Base-by-base conservation (phyloP, 306 rosid species). In the Cercis canadensis region DNA sequence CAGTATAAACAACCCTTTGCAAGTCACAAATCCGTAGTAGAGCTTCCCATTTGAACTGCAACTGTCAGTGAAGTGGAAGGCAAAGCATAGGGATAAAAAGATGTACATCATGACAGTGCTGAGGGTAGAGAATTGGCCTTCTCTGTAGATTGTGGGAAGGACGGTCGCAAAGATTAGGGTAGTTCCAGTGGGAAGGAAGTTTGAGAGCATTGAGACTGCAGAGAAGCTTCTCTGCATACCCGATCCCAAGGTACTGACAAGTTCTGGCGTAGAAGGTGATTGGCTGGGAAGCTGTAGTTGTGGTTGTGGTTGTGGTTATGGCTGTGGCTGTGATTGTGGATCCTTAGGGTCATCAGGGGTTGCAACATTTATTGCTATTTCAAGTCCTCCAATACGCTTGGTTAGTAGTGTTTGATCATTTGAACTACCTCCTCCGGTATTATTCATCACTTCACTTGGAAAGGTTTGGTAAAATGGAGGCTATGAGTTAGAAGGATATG, bases 51-150 rank as follows among this genome's bases (percentile, higher is more conserved):
- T 5, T 0, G 5, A 7, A 7, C n/a, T 15, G 4, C 29, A 31
- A 9, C 70, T 65, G 21, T 65, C 70, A 0, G 70, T 46, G 70
- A 65, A 65, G 13, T 17, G 37, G 21, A 21, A 14, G 43, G 29
- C 2, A 17, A 56, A 56, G 41, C 62, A 9, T n/a, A 32, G 6
- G 41, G 5, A 11, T 2, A 56, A 2, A 13, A 32, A 15, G 1
- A 56, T 4, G 1, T 4, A 1, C 41, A 56, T 56, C 62, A 56
- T 31, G 40, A 1, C 6, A 5, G 11, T 32, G 40, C n/a, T 56
- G 17, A 56, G 16, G 6, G 41, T 0, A 29, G 40, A 29, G 13
- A 39, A 56, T 2, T 56, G 62, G 18, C 62, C 62, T 0, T 11
- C 11, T 32, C 8, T 13, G 62, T 56, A 54, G 60, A 54, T 54